phyloP scores from a whole-genome alignment of 2,329 filamentous ascomycete species.

The Trichophyton schoenleinii region DNA sequence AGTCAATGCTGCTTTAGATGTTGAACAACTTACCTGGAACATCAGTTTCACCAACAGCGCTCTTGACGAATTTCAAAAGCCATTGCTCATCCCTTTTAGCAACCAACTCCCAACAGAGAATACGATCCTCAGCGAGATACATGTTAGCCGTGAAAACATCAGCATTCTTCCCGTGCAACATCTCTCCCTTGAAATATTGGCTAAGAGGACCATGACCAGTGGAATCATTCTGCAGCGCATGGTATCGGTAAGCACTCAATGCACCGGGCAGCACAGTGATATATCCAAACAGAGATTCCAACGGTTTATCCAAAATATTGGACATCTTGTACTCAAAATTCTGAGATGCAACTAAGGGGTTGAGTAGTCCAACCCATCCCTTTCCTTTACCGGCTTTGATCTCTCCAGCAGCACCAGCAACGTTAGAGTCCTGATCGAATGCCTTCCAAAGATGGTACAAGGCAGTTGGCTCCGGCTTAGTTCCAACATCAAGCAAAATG shows the following conservation, averaged over 20 bases:
- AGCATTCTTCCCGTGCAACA: slow-evolving; percentile 85
- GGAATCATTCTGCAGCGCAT: slow-evolving; percentile 90
- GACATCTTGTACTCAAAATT: slow-evolving; percentile 99
- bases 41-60: slow-evolving; percentile 92
- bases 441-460: slow-evolving; percentile 99
- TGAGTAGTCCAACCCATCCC: slow-evolving; percentile 68
- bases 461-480: slow-evolving; percentile 73
- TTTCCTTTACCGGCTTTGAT: slow-evolving; percentile 95
- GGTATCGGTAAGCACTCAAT: slow-evolving; percentile 87
- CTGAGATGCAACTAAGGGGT: slow-evolving; percentile 88
- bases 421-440: slow-evolving; percentile 94
- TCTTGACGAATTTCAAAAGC: slow-evolving; percentile 97
- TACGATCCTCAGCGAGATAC: slow-evolving; percentile 97
- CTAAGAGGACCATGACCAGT: slow-evolving; percentile 89
- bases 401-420: slow-evolving; percentile 91
- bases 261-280: slow-evolving; percentile 95
- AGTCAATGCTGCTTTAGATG: background rate
- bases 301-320: slow-evolving; percentile 92
- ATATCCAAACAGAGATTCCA: slow-evolving; percentile 95
- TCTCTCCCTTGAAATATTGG: slow-evolving; percentile 99
- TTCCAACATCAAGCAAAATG: slow-evolving; percentile 92
- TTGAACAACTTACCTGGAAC: slow-evolving; percentile 57
- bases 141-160: slow-evolving; percentile 98
- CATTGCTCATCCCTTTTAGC: slow-evolving; percentile 89
- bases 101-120: slow-evolving; percentile 94